Conservation (phyloP, 2,329 filamentous ascomycete genomes). For the Polychaeton citri region DNA sequence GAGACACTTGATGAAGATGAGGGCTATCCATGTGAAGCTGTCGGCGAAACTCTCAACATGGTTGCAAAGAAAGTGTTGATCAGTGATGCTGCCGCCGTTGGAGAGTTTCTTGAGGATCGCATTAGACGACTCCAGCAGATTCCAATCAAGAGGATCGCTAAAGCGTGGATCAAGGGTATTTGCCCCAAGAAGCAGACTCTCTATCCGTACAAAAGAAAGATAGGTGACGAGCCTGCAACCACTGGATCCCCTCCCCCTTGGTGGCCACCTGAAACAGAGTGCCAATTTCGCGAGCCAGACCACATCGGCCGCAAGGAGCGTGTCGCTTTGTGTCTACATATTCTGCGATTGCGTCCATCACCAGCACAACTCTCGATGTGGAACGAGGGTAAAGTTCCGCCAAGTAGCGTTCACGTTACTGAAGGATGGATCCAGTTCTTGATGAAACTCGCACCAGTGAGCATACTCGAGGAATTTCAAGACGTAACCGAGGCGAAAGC, state of each 20-base stretch:
- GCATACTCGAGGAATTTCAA: constrained; percentile 14
- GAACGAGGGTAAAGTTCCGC: constrained; percentile 10
- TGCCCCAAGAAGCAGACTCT: constrained; percentile 67
- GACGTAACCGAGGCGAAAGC: constrained; percentile 1
- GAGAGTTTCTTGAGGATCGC: constrained; percentile 46
- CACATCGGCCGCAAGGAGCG: constrained; percentile 49
- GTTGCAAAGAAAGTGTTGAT: constrained; percentile 19
- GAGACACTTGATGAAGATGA: no score
- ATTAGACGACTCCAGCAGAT: constrained; percentile 58
- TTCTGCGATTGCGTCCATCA: constrained; percentile 16
- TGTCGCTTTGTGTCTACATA: constrained; percentile 15
- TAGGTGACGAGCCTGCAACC: constrained; percentile 42
- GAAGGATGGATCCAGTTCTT: constrained; percentile 20
- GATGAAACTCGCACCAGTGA: constrained; percentile 11
- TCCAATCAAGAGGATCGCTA: constrained; percentile 58
- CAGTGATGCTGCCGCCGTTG: constrained; percentile 40
- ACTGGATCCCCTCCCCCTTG: constrained; percentile 16
- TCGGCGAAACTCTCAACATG: no score
- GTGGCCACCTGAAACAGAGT: constrained; percentile 26
- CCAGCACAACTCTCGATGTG: constrained; percentile 14
- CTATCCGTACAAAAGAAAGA: constrained; percentile 47
- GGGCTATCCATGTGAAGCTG: no score
- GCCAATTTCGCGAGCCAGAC: constrained; percentile 60
- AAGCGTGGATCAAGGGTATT: constrained; percentile 62
- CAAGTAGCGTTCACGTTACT: constrained; percentile 11